Evolutionary conservation across 345 rosid genomes (phyloP), one percentile per base, ranked within the genome.

Genomic region (Citropsis articulata): DNA sequence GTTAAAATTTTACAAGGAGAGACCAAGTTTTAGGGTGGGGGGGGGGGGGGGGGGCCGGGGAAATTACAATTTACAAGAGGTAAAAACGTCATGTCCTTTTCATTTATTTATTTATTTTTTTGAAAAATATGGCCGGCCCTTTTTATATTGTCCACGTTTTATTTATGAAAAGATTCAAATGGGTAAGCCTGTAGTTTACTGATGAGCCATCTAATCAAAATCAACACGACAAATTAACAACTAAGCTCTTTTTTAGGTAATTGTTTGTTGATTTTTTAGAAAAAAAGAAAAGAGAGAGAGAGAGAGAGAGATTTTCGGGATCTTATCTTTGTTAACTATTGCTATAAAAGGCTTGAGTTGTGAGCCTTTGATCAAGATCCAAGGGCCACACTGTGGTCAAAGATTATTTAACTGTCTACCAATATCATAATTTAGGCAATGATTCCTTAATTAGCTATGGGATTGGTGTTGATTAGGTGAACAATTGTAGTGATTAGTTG

Each of bases 401-500:
- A 55, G 2, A 8, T 18, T 25, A 30, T 28, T n/a, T 67, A n/a
- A 67, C 9, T 66, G 7, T 53, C 2, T 5, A 5, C 6, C 7
- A 16, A 19, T 5, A 38, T 67, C 21, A 5, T 4, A 30, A 18
- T 7, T 45, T 18, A 4, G 31, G 9, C 5, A 14, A 50, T 53
- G 9, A 55, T 9, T 57, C 27, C 9, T 4, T 31, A 22, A 71
- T 69, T 45, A 10, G 28, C 19, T 1, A 4, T 7, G 10, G 28
- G 7, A 24, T 36, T 48, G 13, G 33, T 27, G 57, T 24, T 35
- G 13, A 75, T 75, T 69, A 35, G 40, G 60, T 75, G 53, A 42
- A 21, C 27, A 40, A 76, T 71, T 12, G 69, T 13, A 24, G 28
- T 33, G 71, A 35, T 60, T n/a, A 25, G 38, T 80, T 53, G 66